Base-by-base conservation (phyloP, 441 rosid species). In the Geranium incanum region DNA sequence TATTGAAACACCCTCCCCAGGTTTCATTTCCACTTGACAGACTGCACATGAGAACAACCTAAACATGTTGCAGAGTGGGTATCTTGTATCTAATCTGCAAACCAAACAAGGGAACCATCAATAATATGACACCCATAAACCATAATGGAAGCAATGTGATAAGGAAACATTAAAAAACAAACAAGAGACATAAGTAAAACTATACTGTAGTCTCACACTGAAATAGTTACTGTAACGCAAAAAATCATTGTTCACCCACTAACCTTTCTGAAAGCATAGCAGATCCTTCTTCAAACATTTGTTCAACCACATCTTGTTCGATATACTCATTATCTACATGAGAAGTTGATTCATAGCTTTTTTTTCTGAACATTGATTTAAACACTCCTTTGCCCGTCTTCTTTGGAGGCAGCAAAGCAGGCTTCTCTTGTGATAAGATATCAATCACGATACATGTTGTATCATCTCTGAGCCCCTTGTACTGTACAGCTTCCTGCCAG, bases 181-280 rank as follows among this genome's bases (percentile, higher is more conserved):
- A 36, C 23, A 72, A 23, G 78, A 23, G 37, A 59, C 63, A 73
- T 37, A 5, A 18, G 28, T 38, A 55, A 50, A 18, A n/a, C 5
- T 36, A 39, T 15, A 45, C 63, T 33, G 3, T 13, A 39, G 43
- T 19, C 33, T 67, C 55, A n/a, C 23, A 75, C 63, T 36, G 50
- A 75, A 55, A 11, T 18, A 69, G 36, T 13, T 43, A 12, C 2
- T 63, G 37, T 48, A 64, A 70, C 50, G 13, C 78, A 9, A 70
- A 63, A 36, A 72, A 72, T 59, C 9, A 78, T 70, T 66, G 33
- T 72, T 75, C 75, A 68, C 68, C 72, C 68, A 72, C 82, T 81
- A 50, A 94, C 99, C 98, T 87, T 78, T 95, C 96, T 78, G 99
- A 90, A 78, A 95, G 99, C 92, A 85, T 86, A 67, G 98, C 99